Evolutionary conservation across 164 flowering plant genomes (phyloP), one percentile per base, ranked within the genome.

Genomic region (Paratinospora sagittata): DNA sequence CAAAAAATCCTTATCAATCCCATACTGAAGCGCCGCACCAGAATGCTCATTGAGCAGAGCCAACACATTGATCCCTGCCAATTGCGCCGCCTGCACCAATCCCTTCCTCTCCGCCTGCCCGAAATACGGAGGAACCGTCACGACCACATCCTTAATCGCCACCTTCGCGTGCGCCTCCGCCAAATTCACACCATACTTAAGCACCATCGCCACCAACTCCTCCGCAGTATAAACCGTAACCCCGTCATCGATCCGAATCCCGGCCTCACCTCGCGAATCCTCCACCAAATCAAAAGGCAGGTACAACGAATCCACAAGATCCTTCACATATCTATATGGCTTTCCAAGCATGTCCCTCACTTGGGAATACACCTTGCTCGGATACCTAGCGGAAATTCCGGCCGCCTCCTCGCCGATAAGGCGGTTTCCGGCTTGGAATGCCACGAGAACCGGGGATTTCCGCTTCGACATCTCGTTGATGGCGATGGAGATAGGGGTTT

Each of bases 391-490:
- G 36, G 78, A 71, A 26, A 93, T 78, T 3, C 94, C 92, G 0
- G 90, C 82, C 0, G 99, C 94, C 79, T 93, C 98, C 74, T 96
- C 98, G 6, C 89, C 95, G 27, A 96, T 67, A 0, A 93, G 79
- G 13, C 98, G 90, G 68, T 77, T 55, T 0, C 91, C 90, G 16
- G 78, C 72, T 10, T 84, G 86, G 76, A 96, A 93, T 5, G 95
- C 87, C 47, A 93, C 88, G 11, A 96, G 79, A 0, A 87, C 85
- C 0, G 99, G 97, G 12, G 99, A 84, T 75, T 96, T 96, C 11
- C 99, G 84, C 83, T 96, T 96, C 11, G 99, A 96, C 99, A 96
- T 93, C 80, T 96, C 98, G 74, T 93, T 96, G 37, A 93, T 93
- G 16, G 97, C 98, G 57, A 96, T 67, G 0, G 97, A 85, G 30